These are phyloP conservation scores for Hyphodiscus sp. DNA, from an alignment of 2,329 filamentous ascomycete genomes.

Conservation along the genomic window DNA sequence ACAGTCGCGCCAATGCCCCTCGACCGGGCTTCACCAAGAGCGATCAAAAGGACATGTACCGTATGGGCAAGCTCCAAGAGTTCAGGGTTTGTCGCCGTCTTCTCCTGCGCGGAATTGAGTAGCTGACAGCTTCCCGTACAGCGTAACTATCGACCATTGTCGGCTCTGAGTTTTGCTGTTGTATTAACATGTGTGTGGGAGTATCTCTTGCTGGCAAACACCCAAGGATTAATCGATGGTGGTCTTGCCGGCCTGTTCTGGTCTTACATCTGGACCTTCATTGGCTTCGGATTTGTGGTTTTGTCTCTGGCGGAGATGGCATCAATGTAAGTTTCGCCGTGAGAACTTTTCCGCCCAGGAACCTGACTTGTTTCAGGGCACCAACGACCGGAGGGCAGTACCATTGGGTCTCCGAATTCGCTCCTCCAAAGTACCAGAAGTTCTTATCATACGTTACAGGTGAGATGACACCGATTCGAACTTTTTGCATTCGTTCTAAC, in stretches of 20 bases:
- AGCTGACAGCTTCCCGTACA: slow-evolving; percentile 4
- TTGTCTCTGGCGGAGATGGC: slow-evolving; percentile 23
- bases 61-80: slow-evolving; percentile 20
- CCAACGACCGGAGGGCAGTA: slow-evolving; percentile 53
- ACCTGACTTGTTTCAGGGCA: slow-evolving; percentile 28
- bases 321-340: slow-evolving; percentile 20
- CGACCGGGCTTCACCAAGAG: slow-evolving; percentile 11
- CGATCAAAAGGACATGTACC: slow-evolving; percentile 19
- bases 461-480: slow-evolving; percentile 11
- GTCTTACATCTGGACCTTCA: slow-evolving; percentile 30
- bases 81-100: slow-evolving; percentile 4
- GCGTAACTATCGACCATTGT: slow-evolving; percentile 34
- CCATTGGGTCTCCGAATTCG: slow-evolving; percentile 50
- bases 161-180: slow-evolving; percentile 35
- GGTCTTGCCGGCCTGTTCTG: slow-evolving; percentile 33
- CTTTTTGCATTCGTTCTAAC: not conserved
- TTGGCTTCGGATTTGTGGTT: slow-evolving; percentile 22
- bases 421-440: slow-evolving; percentile 40
- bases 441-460: slow-evolving; percentile 47
- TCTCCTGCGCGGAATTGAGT: not conserved
- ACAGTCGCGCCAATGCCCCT: slow-evolving; percentile 2
- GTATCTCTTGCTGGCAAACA: slow-evolving; percentile 32
- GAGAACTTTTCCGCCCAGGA: not conserved
- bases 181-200: slow-evolving; percentile 38
- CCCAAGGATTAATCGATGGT: slow-evolving; percentile 18